Base-by-base conservation (phyloP, 2,329 filamentous ascomycete genomes). In the Calycina marina region DNA sequence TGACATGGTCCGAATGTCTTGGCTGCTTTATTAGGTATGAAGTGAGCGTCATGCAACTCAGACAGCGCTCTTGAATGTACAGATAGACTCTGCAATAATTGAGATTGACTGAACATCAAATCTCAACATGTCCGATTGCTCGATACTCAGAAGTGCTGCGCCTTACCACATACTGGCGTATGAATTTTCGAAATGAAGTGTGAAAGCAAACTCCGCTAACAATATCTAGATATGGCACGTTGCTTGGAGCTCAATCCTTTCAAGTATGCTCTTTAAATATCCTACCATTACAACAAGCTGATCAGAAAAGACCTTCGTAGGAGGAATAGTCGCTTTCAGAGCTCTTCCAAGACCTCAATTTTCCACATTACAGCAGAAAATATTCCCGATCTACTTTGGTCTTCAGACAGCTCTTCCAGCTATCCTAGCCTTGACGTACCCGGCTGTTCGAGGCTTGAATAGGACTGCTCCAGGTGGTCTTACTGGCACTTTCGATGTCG, bases 311-410 rank as follows among this genome's bases (percentile, higher is more conserved):
- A 78, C 80, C 34, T 94, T 93, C 57, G 56, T 76, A 49, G 71
- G 70, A 48, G 68, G 84, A 37, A 72, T 84, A 32, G 63, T 86
- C 34, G 75, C 83, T 48, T 93, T 79, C 65, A 75, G 68, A 50
- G 67, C 71, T 8, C 72, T 94, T 22, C 73, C 83, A 15, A 73
- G 83, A 15, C 72, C 82, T 0, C 73, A 83, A 52, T 96, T 98
- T 61, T 72, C 77, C 15, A 65, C 73, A 12, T 69, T 94, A 18
- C 88, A 94, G 57, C 67, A 73, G 43, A 72, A 72, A 41, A 71
- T 86, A 32, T 93, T 94, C 60, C 84, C 84, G 18, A 67, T 83
- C 47, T 98, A 93, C 64, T 96, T 96, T 55, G 64, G 71, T 28
- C 61, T 96, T 36, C 88, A 96, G 59, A 76, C 83, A 4, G 65